Base-by-base conservation (phyloP, 345 rosid species). In the Gossypium sturtianum region DNA sequence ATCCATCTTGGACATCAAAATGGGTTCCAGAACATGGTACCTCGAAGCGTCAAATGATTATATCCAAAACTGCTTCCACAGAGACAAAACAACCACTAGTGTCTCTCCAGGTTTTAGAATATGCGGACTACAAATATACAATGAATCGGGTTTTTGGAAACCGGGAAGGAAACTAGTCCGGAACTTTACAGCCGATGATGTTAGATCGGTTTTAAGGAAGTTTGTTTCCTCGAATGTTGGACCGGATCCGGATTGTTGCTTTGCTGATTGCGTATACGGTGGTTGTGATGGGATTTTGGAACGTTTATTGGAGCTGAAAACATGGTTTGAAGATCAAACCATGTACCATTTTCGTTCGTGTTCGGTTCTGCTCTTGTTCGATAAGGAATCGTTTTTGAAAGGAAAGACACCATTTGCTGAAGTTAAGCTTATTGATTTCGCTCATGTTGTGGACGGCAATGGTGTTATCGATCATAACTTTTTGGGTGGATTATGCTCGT, bases 21-120 rank as follows among this genome's bases (percentile, higher is more conserved):
- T 93, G 75, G 99, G 99, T 79, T 82, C 97, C 38, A 85, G 99
- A 79, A 96, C 99, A 54, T 93, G 99, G 99, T 89, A 93, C 76
- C 95, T 94, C 9, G 82, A 84, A 75, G 94, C 94, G 20, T 80
- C 92, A 13, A 87, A 96, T 62, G 86, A 88, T 41, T 93, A 96
- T 78, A 78, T 88, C 69, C 81, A 83, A 34, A 84, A 73, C 71
- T 93, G 98, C 77, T 45, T 90, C 2, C 71, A 62, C 85, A 93
- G 89, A 82, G 99, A 93, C 78, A 78, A 66, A 13, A 73, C 64
- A 63, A 78, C 82, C 78, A 90, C 94, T 47, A 84, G 83, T 15
- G 77, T 83, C 43, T 76, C 75, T 0, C 76, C 91, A 34, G 99
- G 98, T 17, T 93, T 93, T 81, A 84, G 97, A 81, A 81, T 93